These are phyloP conservation scores for Silene uniflora DNA, from an alignment of 148 eudicot genomes.

Conservation along the genomic window DNA sequence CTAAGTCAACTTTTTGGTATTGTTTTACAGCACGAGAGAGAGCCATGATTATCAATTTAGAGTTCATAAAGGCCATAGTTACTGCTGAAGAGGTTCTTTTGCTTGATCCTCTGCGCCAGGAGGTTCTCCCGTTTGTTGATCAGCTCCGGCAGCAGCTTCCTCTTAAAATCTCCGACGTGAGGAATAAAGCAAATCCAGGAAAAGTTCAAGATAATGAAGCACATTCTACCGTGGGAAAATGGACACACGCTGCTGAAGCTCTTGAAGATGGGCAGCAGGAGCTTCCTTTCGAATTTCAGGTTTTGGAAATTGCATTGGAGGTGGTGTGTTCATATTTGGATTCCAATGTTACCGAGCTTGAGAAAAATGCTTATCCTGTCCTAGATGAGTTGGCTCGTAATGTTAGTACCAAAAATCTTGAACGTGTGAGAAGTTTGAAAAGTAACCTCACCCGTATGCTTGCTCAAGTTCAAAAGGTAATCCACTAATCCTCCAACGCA, in stretches of 20 bases:
- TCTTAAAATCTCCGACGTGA: conserved; percentile 33
- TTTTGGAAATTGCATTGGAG: conserved; percentile 86
- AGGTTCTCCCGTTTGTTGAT: conserved; percentile 98
- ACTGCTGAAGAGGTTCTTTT: conserved; percentile 94
- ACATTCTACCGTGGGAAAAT: conserved; percentile 37
- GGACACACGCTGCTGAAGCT: conserved; percentile 53
- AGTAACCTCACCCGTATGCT: conserved; percentile 92
- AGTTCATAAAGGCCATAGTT: conserved; percentile 89
- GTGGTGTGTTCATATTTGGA: conserved; percentile 84
- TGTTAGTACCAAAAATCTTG: conserved; percentile 93
- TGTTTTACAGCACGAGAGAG: conserved; percentile 74
- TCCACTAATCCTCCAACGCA: not conserved
- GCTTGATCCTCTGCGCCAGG: conserved; percentile 95
- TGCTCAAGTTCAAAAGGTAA: conserved; percentile 97
- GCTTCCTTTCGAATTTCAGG: conserved; percentile 94
- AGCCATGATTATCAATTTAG: conserved; percentile 93
- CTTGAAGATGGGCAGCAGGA: conserved; percentile 60
- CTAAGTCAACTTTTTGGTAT: not conserved
- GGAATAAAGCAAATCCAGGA: conserved; percentile 31
- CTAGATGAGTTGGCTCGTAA: conserved; percentile 85
- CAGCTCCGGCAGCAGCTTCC: conserved; percentile 79
- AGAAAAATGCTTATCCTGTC: conserved; percentile 86
- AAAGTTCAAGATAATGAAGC: conserved; percentile 41
- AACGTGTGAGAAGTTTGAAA: conserved; percentile 89
- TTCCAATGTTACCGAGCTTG: conserved; percentile 78